Conservation (phyloP, 2,329 filamentous ascomycete genomes). For the Aspergillus fijiensis region DNA sequence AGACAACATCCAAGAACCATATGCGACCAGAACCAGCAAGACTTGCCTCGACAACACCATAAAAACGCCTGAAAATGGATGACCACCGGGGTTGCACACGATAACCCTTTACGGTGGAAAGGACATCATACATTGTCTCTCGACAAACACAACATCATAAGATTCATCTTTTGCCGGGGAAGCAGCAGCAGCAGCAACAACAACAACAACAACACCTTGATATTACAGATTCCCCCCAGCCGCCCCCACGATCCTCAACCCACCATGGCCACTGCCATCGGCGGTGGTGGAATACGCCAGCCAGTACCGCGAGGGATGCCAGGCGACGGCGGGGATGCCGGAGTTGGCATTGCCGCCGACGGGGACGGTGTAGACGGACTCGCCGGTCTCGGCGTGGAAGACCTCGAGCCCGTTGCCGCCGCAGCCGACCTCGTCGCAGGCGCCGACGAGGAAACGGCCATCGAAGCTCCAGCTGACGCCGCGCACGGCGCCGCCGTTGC, state of each 20-base stretch:
- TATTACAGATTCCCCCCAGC: constrained; percentile 39
- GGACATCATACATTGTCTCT: no score
- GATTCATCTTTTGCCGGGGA: no score
- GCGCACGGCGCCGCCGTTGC: constrained; percentile 46
- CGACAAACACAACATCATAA: no score
- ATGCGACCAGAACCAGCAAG: no score
- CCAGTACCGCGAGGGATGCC: constrained; percentile 53
- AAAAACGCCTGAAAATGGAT: no score
- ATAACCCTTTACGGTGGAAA: no score
- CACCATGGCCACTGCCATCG: constrained; percentile 42
- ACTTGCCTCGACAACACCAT: no score
- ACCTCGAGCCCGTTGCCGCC: constrained; percentile 48
- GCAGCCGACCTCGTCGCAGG: constrained; percentile 48
- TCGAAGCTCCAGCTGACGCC: constrained; percentile 54
- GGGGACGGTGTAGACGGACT: constrained; percentile 48
- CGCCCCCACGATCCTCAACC: constrained; percentile 50
- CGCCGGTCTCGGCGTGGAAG: constrained; percentile 52
- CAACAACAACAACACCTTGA: not conserved
- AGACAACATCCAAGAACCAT: no score
- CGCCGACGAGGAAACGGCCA: constrained; percentile 49
- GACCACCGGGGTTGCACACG: no score
- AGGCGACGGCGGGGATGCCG: constrained; percentile 48
- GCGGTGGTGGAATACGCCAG: constrained; percentile 49
- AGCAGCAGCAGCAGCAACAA: not conserved
- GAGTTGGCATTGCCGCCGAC: constrained; percentile 36